phyloP scores from a whole-genome alignment of 2,329 filamentous ascomycete species.

The Trichoderma citrinoviride region DNA sequence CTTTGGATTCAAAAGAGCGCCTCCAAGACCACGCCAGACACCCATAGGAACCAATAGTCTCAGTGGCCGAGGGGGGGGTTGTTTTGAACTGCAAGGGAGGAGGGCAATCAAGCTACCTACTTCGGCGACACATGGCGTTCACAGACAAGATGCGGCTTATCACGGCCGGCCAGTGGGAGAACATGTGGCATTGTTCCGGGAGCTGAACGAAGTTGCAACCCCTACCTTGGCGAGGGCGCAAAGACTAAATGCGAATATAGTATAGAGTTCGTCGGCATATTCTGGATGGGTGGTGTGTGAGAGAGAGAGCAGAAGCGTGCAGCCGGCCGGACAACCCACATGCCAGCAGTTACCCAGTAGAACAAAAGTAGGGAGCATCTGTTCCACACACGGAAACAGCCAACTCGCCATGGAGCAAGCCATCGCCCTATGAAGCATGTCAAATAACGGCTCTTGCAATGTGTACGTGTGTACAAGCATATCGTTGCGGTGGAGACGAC shows the following conservation, averaged over 20 bases:
- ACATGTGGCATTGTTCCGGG: background rate
- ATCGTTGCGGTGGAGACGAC: background rate
- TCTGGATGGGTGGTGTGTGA: conserved; percentile 15
- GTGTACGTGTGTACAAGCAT: background rate
- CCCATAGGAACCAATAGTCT: conserved; percentile 1
- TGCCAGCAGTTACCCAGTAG: background rate
- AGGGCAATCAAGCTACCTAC: background rate
- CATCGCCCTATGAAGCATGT: background rate
- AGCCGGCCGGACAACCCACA: background rate
- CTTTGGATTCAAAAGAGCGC: background rate
- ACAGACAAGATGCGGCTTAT: background rate
- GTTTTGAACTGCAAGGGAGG: background rate
- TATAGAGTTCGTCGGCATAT: conserved; percentile 13
- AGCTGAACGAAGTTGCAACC: background rate
- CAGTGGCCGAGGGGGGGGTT: background rate
- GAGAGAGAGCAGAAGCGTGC: conserved; percentile 1
- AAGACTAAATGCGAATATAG: conserved; percentile 11
- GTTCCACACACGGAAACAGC: background rate
- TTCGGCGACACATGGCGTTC: background rate
- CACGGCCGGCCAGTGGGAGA: background rate
- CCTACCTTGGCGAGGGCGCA: background rate
- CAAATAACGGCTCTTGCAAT: background rate
- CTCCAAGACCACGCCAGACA: background rate
- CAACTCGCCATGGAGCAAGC: conserved; percentile 3
- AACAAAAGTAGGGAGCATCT: background rate